phyloP scores from a whole-genome alignment of 805 yeast genomes.

The Scheffersomyces coipomensis region DNA sequence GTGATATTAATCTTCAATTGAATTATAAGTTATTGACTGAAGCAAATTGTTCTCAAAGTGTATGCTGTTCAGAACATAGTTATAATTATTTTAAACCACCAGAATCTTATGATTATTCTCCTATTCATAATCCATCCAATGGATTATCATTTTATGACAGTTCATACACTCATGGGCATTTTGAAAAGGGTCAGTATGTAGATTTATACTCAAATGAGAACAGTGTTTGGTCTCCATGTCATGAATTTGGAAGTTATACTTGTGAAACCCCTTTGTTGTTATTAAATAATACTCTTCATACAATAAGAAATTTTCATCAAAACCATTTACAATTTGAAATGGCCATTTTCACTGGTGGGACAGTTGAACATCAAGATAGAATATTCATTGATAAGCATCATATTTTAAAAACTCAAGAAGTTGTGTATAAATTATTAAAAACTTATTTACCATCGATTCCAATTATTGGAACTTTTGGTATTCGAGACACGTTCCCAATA shows the following conservation, averaged over 20 bases:
- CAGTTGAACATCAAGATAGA: slow-evolving; percentile 72
- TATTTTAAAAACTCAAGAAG: slow-evolving; percentile 62
- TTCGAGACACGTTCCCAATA: slow-evolving; percentile 73
- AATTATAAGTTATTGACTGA: slow-evolving; percentile 55
- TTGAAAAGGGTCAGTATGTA: slow-evolving; percentile 11
- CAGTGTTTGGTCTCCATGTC: slow-evolving; percentile 44
- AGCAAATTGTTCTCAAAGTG: slow-evolving; percentile 51
- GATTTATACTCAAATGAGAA: slow-evolving; percentile 14
- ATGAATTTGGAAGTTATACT: slow-evolving; percentile 56
- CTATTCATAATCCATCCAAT: slow-evolving; percentile 1
- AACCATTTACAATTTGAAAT: slow-evolving; percentile 50
- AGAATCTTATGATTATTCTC: slow-evolving; percentile 28
- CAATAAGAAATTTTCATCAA: slow-evolving; percentile 12
- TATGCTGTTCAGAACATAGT: slow-evolving; percentile 63
- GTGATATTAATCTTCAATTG: slow-evolving; percentile 64
- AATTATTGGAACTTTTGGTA: slow-evolving; percentile 63
- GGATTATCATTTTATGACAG: slow-evolving; percentile 8
- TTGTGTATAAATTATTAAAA: slow-evolving; percentile 67
- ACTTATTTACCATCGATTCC: slow-evolving; percentile 50
- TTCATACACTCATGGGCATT: slow-evolving; percentile 9
- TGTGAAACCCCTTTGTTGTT: slow-evolving; percentile 69
- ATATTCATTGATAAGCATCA: slow-evolving; percentile 73
- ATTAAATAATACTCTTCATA: slow-evolving; percentile 54
- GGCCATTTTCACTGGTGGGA: slow-evolving; percentile 70
- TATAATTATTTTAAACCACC: slow-evolving; percentile 30